Conservation (phyloP, 1,284 basidiomycete genomes). For the Rhodotorula glutinis region DNA sequence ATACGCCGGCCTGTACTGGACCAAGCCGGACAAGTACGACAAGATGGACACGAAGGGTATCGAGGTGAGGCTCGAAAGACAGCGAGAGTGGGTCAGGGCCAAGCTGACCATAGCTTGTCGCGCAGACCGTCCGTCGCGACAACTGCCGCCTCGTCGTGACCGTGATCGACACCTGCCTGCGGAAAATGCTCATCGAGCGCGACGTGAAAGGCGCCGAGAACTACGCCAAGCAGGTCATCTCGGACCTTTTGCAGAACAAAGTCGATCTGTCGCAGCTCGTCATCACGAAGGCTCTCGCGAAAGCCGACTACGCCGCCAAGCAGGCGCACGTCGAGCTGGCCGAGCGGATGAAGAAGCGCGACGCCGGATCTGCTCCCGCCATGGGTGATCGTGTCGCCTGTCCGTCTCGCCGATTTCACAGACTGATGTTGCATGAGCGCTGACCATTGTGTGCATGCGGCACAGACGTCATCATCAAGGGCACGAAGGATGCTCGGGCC, state of each 20-base stretch:
- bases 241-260: constrained; percentile 89
- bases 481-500: constrained; percentile 93
- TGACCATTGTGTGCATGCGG: not conserved
- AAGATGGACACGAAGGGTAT: constrained; percentile 99
- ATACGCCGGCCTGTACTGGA: constrained; percentile 96
- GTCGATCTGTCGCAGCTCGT: constrained; percentile 97
- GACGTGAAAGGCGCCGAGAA: constrained; percentile 88
- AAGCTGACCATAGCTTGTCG: not conserved
- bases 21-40: constrained; percentile 84
- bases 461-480: constrained; percentile 85
- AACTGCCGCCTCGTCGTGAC: constrained; percentile 93
- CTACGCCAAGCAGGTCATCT: constrained; percentile 89
- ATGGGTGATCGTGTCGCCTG: constrained; percentile 91
- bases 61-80: constrained; percentile 61
- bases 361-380: constrained; percentile 90
- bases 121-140: constrained; percentile 87
- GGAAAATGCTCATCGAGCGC: constrained; percentile 92
- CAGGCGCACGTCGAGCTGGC: constrained; percentile 94
- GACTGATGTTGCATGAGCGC: not conserved
- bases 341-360: constrained; percentile 88
- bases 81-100: too few species aligned
- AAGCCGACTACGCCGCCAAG: constrained; percentile 81
- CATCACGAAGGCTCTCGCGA: constrained; percentile 91
- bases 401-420: not conserved
- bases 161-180: constrained; percentile 91